Evolutionary conservation across 2,329 filamentous ascomycete species (phyloP).

Genomic region (Venturia carpophila): DNA sequence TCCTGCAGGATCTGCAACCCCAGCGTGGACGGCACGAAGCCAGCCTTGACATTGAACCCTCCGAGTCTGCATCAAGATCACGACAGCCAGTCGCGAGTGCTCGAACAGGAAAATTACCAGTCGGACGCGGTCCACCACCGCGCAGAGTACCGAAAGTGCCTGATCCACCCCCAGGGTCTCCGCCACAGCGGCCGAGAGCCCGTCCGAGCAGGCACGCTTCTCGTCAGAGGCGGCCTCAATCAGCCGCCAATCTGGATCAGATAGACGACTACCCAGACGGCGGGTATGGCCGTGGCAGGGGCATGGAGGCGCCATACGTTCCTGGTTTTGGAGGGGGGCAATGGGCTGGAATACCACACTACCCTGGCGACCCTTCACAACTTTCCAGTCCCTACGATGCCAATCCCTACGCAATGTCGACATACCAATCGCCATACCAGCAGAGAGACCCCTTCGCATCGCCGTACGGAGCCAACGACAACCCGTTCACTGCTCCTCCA

Average conservation of each 20-base stretch:
- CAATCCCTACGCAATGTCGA: constrained; percentile 21
- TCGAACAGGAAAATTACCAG: constrained; percentile 11
- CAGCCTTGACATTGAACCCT: constrained; percentile 39
- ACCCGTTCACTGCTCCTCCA: constrained; percentile 31
- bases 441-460: constrained; percentile 27
- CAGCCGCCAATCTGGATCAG: constrained; percentile 35
- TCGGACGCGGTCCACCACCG: constrained; percentile 12
- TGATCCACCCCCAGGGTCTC: constrained; percentile 25
- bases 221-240: constrained; percentile 26
- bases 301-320: constrained; percentile 28
- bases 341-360: constrained; percentile 33
- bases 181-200: constrained; percentile 26
- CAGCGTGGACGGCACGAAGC: constrained; percentile 27
- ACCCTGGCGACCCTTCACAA: constrained; percentile 30
- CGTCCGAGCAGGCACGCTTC: constrained; percentile 23
- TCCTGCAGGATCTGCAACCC: constrained; percentile 14
- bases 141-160: constrained; percentile 18
- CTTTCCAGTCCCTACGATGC: constrained; percentile 27
- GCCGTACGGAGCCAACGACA: constrained; percentile 28
- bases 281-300: constrained; percentile 28
- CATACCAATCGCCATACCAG: constrained; percentile 21
- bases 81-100: constrained; percentile 6
- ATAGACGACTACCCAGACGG: constrained; percentile 38
- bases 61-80: constrained; percentile 41
- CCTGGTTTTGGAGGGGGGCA: constrained; percentile 25